Conservation (phyloP, 164 flowering plant genomes). For the Vitis riparia region DNA sequence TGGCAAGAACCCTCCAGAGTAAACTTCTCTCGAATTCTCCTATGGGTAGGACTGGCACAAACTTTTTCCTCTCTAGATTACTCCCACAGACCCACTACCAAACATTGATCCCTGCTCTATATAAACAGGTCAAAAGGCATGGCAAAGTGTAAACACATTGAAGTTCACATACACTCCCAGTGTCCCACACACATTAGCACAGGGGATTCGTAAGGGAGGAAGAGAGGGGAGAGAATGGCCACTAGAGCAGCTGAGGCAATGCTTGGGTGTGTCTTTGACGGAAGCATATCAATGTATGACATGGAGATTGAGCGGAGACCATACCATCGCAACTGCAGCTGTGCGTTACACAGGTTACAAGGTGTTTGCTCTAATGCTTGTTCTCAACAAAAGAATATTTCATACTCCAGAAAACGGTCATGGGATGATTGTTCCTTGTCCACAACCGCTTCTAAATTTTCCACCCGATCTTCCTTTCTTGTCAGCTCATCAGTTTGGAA, state of each 20-base stretch:
- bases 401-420: slow-evolving; percentile 2
- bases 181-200: too few relatives aligned
- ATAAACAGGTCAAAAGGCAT: too few relatives aligned
- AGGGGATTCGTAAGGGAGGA: background rate
- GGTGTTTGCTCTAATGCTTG: too few relatives aligned
- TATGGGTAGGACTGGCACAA: too few relatives aligned
- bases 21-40: background rate
- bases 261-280: slow-evolving; percentile 11
- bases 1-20: background rate
- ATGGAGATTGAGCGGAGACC: slow-evolving; percentile 7
- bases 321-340: slow-evolving; percentile 11
- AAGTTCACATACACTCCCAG: too few relatives aligned
- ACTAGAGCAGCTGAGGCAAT: slow-evolving; percentile 16
- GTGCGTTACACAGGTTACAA: background rate
- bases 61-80: too few relatives aligned
- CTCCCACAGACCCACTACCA: too few relatives aligned
- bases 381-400: background rate
- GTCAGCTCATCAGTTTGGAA: background rate
- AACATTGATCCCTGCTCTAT: too few relatives aligned
- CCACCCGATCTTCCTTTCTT: slow-evolving; percentile 1
- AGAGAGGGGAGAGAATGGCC: slow-evolving; percentile 12
- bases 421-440: slow-evolving; percentile 14
- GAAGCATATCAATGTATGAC: slow-evolving; percentile 9
- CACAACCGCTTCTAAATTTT: background rate
- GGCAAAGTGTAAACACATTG: too few relatives aligned